Evolutionary conservation across 108 stramenopile genomes (phyloP).

Genomic region (Fistulifera solaris): DNA sequence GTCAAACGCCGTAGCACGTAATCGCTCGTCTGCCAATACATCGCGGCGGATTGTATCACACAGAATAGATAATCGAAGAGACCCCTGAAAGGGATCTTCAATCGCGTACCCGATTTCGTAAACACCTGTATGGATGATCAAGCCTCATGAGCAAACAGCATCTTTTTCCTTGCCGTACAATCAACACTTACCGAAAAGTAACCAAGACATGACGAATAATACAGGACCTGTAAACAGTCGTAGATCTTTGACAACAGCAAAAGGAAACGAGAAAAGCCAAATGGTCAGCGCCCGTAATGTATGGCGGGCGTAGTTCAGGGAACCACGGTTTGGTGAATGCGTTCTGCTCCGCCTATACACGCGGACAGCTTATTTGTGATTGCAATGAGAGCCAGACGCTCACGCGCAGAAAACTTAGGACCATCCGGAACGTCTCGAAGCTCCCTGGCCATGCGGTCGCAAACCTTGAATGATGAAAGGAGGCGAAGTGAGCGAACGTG

Average conservation of each 20-base stretch:
- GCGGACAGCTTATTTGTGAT: slow-evolving; percentile 70
- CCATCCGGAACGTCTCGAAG: slow-evolving; percentile 52
- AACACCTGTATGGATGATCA: no score
- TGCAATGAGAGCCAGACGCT: slow-evolving; percentile 69
- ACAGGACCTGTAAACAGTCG: slow-evolving; percentile 77
- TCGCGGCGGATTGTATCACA: slow-evolving; percentile 78
- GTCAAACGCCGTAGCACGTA: slow-evolving; percentile 10
- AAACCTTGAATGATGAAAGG: slow-evolving; percentile 81
- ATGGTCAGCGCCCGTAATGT: slow-evolving; percentile 83
- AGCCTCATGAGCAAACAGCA: no score
- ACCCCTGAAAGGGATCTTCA: slow-evolving; percentile 93
- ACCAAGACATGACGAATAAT: slow-evolving; percentile 78
- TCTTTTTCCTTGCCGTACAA: no score
- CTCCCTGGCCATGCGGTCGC: slow-evolving; percentile 74
- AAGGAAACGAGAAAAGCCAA: slow-evolving; percentile 84
- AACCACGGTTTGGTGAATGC: slow-evolving; percentile 93
- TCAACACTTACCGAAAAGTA: slow-evolving; percentile 52
- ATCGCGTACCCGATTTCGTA: slow-evolving; percentile 91
- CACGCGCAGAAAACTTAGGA: slow-evolving; percentile 61
- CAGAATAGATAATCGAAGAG: slow-evolving; percentile 67
- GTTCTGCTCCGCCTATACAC: slow-evolving; percentile 83
- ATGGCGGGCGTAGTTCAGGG: slow-evolving; percentile 93
- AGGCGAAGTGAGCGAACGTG: no score
- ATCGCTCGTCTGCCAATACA: slow-evolving; percentile 31
- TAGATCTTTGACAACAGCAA: slow-evolving; percentile 73